Evolutionary conservation across 2,329 filamentous ascomycete genomes (phyloP), one percentile per base, ranked within the genome.

Genomic region (Ceratocystis cacaofunesta): DNA sequence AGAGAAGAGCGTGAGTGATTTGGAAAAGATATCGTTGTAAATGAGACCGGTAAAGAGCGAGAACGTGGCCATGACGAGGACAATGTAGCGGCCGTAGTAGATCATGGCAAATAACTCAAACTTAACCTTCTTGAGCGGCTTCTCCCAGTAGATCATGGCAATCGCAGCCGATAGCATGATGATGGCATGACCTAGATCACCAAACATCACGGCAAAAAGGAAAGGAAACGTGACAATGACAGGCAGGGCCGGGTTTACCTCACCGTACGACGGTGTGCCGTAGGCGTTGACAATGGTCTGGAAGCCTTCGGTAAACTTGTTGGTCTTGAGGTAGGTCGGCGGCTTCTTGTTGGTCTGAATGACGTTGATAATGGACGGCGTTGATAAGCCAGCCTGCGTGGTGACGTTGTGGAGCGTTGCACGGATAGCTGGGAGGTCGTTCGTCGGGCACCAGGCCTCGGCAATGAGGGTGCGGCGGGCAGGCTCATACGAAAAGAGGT

Each of bases 211-310:
- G 62, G 94, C 94, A 74, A 99, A 99, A 68, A 99, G 81, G 80
- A 99, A 99, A n/a, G 95, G 94, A 77, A 99, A 99, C 5, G 94
- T 99, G 69, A 99, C 87, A 70, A 97, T 91, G 63, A 95, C 94
- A 46, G 92, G 92, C 25, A 99, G 82, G 68, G 91, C 92, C 66
- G 94, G 94, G 77, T 99, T 99, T 75, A 96, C 89, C 78, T 99
- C 94, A 70, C 89, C 89, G 77, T 99, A 99, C 70, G 95, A 97
- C 68, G 94, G 89, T 52, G 94, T 96, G 73, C 94, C 95, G 73
- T 99, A 99, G 32, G 95, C 94, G 72, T 99, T 92, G 75, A 99
- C 95, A 74, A 99, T 99, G 67, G 92, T 97, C 77, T 99, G 94
- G 80, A 99, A 99, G 28, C 88, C 94, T 72, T 96, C 87, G 2